phyloP scores from a whole-genome alignment of 352 stramenopile species.

The Phytophthora parvispora region DNA sequence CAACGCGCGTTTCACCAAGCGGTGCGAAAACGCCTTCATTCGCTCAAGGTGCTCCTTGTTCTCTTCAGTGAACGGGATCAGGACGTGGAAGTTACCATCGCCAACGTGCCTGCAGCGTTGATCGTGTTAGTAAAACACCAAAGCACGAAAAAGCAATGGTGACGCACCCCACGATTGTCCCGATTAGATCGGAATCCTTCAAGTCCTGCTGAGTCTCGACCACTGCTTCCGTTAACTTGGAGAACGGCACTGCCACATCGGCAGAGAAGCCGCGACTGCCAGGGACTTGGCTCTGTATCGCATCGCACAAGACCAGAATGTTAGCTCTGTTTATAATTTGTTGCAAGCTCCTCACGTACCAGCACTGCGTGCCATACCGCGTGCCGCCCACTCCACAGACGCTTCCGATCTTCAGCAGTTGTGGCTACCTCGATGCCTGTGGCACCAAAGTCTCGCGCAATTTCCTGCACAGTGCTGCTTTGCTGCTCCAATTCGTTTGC shows the following conservation, averaged over 20 bases:
- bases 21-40: conserved; percentile 90
- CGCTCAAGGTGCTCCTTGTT: conserved; percentile 87
- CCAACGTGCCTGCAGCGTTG: conserved; percentile 73
- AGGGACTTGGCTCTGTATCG: conserved; percentile 61
- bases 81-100: conserved; percentile 98
- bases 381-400: conserved; percentile 82
- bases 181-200: conserved; percentile 82
- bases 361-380: conserved; percentile 83
- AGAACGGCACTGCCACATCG: conserved; percentile 97
- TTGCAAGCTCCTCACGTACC: conserved; percentile 33
- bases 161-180: conserved; percentile 90
- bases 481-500: conserved; percentile 84
- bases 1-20: conserved; percentile 79
- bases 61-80: conserved; percentile 92
- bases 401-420: conserved; percentile 69
- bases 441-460: conserved; percentile 84
- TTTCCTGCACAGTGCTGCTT: conserved; percentile 76
- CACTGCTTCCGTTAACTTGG: conserved; percentile 93
- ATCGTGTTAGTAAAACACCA: neutral
- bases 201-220: conserved; percentile 93
- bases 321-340: neutral
- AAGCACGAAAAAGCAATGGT: neutral
- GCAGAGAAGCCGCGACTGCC: conserved; percentile 89
- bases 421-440: conserved; percentile 80
- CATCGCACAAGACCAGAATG: neutral